Conservation (phyloP, 192 early-diverging fungal species). For the Coemansia sp. region DNA sequence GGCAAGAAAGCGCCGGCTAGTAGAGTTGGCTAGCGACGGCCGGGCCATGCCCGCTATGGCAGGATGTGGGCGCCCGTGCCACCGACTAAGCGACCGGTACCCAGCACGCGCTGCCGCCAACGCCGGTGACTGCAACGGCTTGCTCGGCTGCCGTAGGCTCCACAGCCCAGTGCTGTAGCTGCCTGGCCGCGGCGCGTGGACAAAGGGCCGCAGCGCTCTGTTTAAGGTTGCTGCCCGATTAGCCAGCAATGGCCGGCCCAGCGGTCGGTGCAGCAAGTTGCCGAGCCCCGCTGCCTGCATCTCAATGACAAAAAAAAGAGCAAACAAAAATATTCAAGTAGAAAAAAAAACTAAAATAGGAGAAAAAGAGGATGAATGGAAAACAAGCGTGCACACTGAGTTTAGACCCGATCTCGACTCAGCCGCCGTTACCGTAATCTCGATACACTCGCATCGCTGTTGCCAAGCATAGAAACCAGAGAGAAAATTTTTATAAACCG, state of each 20-base stretch:
- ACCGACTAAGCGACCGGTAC: slow-evolving; percentile 3
- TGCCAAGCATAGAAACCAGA: too few species aligned
- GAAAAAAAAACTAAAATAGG: neutral
- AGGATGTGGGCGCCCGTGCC: neutral
- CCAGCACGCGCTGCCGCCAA: slow-evolving; percentile 3
- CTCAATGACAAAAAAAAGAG: neutral
- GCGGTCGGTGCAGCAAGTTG: neutral
- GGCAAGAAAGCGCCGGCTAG: slow-evolving; percentile 32
- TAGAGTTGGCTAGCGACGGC: slow-evolving; percentile 8
- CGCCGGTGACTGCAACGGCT: neutral
- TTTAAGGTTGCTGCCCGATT: neutral
- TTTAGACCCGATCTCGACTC: neutral
- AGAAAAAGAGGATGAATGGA: neutral
- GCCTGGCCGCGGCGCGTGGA: neutral
- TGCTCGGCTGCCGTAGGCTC: neutral
- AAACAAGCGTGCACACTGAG: neutral
- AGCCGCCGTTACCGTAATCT: too few species aligned
- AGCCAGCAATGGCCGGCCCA: neutral
- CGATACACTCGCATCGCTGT: too few species aligned
- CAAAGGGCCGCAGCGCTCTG: neutral
- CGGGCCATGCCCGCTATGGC: slow-evolving; percentile 1
- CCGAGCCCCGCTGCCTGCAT: slow-evolving; percentile 1
- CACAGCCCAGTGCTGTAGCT: neutral
- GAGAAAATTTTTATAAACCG: neutral
- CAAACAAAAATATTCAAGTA: neutral